Percentiles rank a stretch among this genome's conserved stretches.
Evolutionary conservation across 179 eudicot species (phyloP).

Genomic region (Spergularia azorica): DNA sequence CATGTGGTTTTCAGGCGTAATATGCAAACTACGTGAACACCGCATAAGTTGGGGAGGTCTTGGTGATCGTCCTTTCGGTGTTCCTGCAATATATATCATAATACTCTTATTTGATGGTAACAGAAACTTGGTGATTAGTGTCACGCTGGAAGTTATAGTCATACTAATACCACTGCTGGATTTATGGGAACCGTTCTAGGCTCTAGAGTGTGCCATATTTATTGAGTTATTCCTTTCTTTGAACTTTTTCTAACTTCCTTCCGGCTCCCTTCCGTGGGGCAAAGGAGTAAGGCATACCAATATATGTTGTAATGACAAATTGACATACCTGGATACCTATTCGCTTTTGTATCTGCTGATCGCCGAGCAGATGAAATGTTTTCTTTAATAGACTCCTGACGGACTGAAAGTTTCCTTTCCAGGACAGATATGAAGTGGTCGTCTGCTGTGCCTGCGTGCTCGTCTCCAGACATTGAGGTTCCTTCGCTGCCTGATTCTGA

Average conservation of each 20-base stretch:
- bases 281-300: background rate
- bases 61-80: slow-evolving; percentile 46
- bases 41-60: slow-evolving; percentile 58
- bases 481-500: slow-evolving; percentile 74
- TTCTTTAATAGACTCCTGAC: slow-evolving; percentile 38
- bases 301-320: background rate
- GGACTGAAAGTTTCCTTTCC: slow-evolving; percentile 36
- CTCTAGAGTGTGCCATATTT: too few species aligned
- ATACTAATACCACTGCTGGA: too few species aligned
- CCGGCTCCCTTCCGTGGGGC: background rate
- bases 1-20: slow-evolving; percentile 45
- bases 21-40: slow-evolving; percentile 39
- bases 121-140: background rate
- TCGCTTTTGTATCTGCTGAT: slow-evolving; percentile 29
- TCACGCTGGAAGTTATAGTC: too few species aligned
- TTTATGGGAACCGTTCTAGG: too few species aligned
- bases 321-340: slow-evolving; percentile 48
- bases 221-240: background rate
- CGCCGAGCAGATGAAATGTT: slow-evolving; percentile 37
- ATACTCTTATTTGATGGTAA: background rate
- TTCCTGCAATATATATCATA: slow-evolving; percentile 39
- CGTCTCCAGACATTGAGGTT: slow-evolving; percentile 65
- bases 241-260: background rate
- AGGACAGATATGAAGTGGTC: slow-evolving; percentile 37
- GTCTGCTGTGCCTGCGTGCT: slow-evolving; percentile 33